Percentiles rank a stretch among this genome's conserved stretches.
phyloP scores from a whole-genome alignment of 106 monocot species.

The Dactylorhiza incarnata region DNA sequence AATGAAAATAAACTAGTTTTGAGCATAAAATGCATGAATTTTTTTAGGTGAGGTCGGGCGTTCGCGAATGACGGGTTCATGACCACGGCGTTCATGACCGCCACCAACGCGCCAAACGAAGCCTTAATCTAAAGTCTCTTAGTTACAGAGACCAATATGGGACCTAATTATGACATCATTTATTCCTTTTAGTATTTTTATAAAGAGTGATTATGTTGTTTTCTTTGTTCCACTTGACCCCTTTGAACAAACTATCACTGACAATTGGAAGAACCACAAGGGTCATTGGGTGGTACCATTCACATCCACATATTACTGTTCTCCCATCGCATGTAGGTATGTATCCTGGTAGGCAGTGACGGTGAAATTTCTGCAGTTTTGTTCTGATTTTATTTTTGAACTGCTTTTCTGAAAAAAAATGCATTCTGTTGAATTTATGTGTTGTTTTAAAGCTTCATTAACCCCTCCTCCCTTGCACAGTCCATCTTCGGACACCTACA shows the following conservation, averaged over 20 bases:
- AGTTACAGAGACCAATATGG: background rate
- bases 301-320: constrained; percentile 96
- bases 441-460: background rate
- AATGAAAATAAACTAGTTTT: no score
- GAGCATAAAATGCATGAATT: no score
- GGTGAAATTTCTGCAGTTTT: background rate
- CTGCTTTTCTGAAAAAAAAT: background rate
- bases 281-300: constrained; percentile 99
- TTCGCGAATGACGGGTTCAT: no score
- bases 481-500: background rate
- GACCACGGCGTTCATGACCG: no score
- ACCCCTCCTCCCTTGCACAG: background rate
- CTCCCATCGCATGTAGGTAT: constrained; percentile 95
- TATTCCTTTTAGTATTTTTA: background rate
- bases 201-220: background rate
- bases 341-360: constrained; percentile 5
- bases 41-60: no score
- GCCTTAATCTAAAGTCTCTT: background rate
- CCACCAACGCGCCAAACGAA: no score
- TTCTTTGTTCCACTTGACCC: constrained; percentile 41
- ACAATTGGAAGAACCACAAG: constrained; percentile 77
- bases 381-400: background rate
- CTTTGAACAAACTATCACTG: constrained; percentile 61
- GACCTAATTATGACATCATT: background rate
- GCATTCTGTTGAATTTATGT: background rate